Percentiles rank a stretch among this genome's conserved stretches.
Conservation (phyloP, 331 rosid genomes). For the Quercus phellos region DNA sequence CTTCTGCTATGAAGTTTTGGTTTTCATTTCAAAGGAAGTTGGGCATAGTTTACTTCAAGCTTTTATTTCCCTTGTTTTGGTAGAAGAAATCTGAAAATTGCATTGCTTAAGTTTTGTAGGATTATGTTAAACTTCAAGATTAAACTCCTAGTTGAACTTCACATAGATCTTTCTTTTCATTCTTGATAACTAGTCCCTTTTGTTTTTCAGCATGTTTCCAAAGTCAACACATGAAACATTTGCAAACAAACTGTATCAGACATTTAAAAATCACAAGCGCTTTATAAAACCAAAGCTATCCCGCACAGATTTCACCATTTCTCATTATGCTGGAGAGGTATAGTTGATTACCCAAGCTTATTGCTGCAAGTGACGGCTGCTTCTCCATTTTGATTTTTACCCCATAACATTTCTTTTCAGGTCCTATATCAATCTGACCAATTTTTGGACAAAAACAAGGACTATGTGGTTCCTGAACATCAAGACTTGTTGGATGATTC, state of each 20-base stretch:
- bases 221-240: slow-evolving; percentile 99
- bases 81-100: slow-evolving; percentile 17
- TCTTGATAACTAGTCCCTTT: slow-evolving; percentile 21
- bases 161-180: slow-evolving; percentile 16
- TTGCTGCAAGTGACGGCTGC: slow-evolving; percentile 16
- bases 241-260: slow-evolving; percentile 93
- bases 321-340: slow-evolving; percentile 99
- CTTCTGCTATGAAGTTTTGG: neutral
- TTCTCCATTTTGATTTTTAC: slow-evolving; percentile 19
- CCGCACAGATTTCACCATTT: slow-evolving; percentile 80
- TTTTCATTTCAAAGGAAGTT: slow-evolving; percentile 12
- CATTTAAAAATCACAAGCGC: slow-evolving; percentile 88
- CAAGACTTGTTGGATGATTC: slow-evolving; percentile 87
- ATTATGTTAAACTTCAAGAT: slow-evolving; percentile 7
- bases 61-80: slow-evolving; percentile 19
- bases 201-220: slow-evolving; percentile 93
- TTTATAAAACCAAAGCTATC: slow-evolving; percentile 94
- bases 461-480: slow-evolving; percentile 92
- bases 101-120: slow-evolving; percentile 13
- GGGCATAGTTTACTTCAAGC: slow-evolving; percentile 13
- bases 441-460: slow-evolving; percentile 99
- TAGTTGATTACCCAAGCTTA: slow-evolving; percentile 7
- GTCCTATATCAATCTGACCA: slow-evolving; percentile 88
- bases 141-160: slow-evolving; percentile 11
- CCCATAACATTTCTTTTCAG: slow-evolving; percentile 43